Percentiles rank a stretch among this genome's conserved stretches.
Conservation (phyloP, 1,284 basidiomycete genomes). For the Cryptococcus amylolentus region DNA sequence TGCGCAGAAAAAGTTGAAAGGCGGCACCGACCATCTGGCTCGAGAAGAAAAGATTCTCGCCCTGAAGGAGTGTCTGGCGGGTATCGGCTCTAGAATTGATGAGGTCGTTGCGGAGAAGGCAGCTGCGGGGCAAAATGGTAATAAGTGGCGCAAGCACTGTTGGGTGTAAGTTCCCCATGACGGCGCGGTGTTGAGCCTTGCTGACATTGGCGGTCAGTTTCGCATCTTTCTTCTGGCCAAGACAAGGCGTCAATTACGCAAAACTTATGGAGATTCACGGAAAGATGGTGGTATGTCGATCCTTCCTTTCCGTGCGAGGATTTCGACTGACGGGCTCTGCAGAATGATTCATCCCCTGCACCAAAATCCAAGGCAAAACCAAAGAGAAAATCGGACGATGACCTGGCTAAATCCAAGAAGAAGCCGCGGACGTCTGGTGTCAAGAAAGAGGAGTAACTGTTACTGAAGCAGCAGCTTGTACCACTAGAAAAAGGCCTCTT, state of each 20-base stretch:
- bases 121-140: slow-evolving; percentile 69
- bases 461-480: background rate
- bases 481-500: background rate
- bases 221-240: slow-evolving; percentile 94
- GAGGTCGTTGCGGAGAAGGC: slow-evolving; percentile 72
- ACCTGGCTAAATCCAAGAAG: slow-evolving; percentile 28
- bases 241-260: slow-evolving; percentile 79
- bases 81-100: slow-evolving; percentile 91
- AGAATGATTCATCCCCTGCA: slow-evolving; percentile 14
- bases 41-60: slow-evolving; percentile 93
- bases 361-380: slow-evolving; percentile 25
- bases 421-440: slow-evolving; percentile 10
- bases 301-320: background rate
- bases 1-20: slow-evolving; percentile 81
- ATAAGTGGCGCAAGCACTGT: slow-evolving; percentile 86
- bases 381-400: slow-evolving; percentile 33
- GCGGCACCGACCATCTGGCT: slow-evolving; percentile 85
- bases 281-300: slow-evolving; percentile 67
- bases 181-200: background rate
- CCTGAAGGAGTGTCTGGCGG: slow-evolving; percentile 90
- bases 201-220: slow-evolving; percentile 57
- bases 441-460: slow-evolving; percentile 14
- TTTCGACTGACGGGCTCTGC: background rate
- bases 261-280: slow-evolving; percentile 90
- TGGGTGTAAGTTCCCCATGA: slow-evolving; percentile 71